Evolutionary conservation across 2,329 filamentous ascomycete species (phyloP).

Genomic region (Geosmithia flava): DNA sequence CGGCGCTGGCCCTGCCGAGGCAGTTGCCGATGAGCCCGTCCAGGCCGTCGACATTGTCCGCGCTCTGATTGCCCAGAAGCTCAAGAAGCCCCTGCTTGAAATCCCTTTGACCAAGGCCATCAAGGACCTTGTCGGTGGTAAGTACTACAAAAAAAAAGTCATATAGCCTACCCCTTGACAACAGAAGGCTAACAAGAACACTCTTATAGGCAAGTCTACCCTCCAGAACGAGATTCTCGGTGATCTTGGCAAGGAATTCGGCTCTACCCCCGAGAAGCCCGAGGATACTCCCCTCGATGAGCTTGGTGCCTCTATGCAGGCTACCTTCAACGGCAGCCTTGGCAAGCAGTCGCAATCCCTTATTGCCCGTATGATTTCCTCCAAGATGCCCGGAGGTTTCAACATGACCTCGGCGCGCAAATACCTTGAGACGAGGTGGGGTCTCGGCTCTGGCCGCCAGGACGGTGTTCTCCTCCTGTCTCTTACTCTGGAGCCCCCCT

Average conservation of each 20-base stretch:
- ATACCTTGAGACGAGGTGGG: constrained; percentile 90
- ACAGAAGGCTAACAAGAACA: not conserved
- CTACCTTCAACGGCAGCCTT: constrained; percentile 96
- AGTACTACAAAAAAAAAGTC: constrained; percentile 19
- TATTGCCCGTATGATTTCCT: constrained; percentile 88
- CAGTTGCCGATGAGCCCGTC: constrained; percentile 77
- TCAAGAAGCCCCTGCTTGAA: constrained; percentile 86
- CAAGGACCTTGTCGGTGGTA: constrained; percentile 95
- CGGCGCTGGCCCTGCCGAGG: constrained; percentile 73
- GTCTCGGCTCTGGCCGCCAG: constrained; percentile 73
- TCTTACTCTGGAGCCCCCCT: constrained; percentile 82
- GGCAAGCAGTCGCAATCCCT: constrained; percentile 93
- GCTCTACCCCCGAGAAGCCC: constrained; percentile 93
- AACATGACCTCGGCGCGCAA: constrained; percentile 95
- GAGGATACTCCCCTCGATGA: constrained; percentile 96
- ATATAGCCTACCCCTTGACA: not conserved
- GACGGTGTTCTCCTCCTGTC: constrained; percentile 82
- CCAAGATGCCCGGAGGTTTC: constrained; percentile 99
- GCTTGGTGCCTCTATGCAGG: constrained; percentile 87
- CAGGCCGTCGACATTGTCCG: constrained; percentile 83
- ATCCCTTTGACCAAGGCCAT: constrained; percentile 93
- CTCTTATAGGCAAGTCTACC: constrained; percentile 73
- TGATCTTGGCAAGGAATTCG: constrained; percentile 96
- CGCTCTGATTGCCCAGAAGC: constrained; percentile 85
- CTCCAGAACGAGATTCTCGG: constrained; percentile 98